A percentile compares a stretch with the other conserved stretches of the same genome.
phyloP scores from a whole-genome alignment of 495 filamentous ascomycete species.

The Aspergillus wentii region DNA sequence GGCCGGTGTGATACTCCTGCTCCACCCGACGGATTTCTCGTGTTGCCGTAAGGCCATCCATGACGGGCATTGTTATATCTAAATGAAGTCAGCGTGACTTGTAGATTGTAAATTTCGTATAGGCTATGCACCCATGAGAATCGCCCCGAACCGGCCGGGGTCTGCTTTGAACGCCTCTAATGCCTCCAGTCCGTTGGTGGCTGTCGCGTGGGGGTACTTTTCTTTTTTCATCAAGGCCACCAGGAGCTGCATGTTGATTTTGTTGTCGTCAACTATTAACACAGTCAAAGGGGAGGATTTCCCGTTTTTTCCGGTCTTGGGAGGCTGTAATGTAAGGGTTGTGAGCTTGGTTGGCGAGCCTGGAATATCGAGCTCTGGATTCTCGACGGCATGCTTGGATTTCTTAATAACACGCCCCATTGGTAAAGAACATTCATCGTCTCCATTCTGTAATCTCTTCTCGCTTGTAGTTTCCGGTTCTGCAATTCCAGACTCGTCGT shows the following conservation, averaged over 20 bases:
- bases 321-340: too few species aligned
- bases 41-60: constrained; percentile 10
- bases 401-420: too few species aligned
- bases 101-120: constrained; percentile 1
- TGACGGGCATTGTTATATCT: constrained; percentile 14
- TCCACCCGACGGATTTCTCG: constrained; percentile 11
- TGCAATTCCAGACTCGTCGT: too few species aligned
- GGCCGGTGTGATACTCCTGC: constrained; percentile 20
- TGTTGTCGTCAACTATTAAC: constrained; percentile 10
- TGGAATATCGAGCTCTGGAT: too few species aligned
- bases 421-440: too few species aligned
- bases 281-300: too few species aligned
- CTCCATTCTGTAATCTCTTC: too few species aligned
- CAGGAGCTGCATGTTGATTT: constrained; percentile 10
- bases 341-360: too few species aligned
- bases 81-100: too few species aligned
- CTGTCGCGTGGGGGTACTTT: neutral
- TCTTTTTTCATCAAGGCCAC: constrained; percentile 9
- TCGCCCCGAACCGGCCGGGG: constrained; percentile 2
- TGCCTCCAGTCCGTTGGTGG: constrained; percentile 8
- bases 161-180: constrained; percentile 5
- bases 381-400: too few species aligned
- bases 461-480: too few species aligned
- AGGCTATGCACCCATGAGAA: constrained; percentile 8
- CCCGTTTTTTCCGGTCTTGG: too few species aligned